These are phyloP conservation scores for Arabidopsis lyrata DNA, from an alignment of 441 rosid genomes.

Conservation along the genomic window DNA sequence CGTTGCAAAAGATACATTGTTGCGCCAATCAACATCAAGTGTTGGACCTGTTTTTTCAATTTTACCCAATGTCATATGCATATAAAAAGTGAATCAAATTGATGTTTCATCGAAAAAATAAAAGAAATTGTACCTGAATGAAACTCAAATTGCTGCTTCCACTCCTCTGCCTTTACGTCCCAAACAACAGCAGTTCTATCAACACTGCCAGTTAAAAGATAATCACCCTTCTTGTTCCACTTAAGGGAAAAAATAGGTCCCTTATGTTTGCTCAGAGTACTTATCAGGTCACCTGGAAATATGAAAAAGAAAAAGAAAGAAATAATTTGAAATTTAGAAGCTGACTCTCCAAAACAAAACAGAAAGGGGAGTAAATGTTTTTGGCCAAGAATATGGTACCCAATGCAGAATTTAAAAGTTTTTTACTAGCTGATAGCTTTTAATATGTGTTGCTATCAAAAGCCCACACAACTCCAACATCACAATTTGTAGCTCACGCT, in stretches of 20 bases:
- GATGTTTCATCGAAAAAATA: constrained; percentile 18
- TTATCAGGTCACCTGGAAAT: constrained; percentile 77
- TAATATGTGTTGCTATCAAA: background rate
- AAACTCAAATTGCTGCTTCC: constrained; percentile 95
- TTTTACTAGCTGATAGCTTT: constrained; percentile 15
- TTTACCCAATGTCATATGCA: constrained; percentile 20
- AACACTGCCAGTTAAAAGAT: constrained; percentile 96
- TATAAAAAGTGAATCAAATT: constrained; percentile 17
- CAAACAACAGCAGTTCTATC: constrained; percentile 98
- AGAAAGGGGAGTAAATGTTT: background rate
- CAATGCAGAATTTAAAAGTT: background rate
- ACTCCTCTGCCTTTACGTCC: constrained; percentile 97
- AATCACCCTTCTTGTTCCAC: constrained; percentile 99
- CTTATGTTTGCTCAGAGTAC: constrained; percentile 89
- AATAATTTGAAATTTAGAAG: background rate
- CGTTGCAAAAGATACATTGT: constrained; percentile 92
- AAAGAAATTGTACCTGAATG: constrained; percentile 65
- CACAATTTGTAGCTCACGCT: constrained; percentile 11
- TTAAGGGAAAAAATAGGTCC: constrained; percentile 97
- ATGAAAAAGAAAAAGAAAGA: background rate
- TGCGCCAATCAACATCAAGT: constrained; percentile 99
- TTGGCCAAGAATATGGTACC: background rate
- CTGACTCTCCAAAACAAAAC: constrained; percentile 24
- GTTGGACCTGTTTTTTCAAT: constrained; percentile 70
- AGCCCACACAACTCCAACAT: constrained; percentile 12